These are phyloP conservation scores for Kodamaea kakaduensis DNA, from an alignment of 805 yeast genomes.

Conservation along the genomic window DNA sequence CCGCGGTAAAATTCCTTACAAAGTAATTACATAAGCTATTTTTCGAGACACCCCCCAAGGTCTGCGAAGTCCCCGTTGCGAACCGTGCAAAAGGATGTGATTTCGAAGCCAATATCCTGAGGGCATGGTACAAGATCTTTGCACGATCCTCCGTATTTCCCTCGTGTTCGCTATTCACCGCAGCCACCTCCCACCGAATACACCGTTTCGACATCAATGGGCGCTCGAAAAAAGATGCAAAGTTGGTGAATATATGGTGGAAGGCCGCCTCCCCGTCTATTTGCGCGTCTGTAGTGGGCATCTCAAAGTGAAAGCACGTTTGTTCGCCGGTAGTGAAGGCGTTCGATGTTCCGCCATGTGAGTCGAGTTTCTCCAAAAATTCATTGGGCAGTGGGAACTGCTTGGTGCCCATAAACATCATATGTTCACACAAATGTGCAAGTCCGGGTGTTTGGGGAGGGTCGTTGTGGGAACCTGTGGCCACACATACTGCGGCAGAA, in stretches of 20 bases:
- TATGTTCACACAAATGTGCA: slow-evolving; percentile 88
- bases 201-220: slow-evolving; percentile 47
- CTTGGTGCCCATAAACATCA: slow-evolving; percentile 50
- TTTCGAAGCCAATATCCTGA: slow-evolving; percentile 45
- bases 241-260: slow-evolving; percentile 43
- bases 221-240: slow-evolving; percentile 46
- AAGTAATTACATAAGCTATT: slow-evolving; percentile 38
- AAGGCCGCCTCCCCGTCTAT: slow-evolving; percentile 34
- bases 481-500: slow-evolving; percentile 70
- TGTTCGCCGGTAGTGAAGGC: slow-evolving; percentile 69
- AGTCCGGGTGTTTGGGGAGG: slow-evolving; percentile 69
- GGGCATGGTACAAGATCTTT: slow-evolving; percentile 57
- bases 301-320: slow-evolving; percentile 60
- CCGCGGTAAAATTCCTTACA: slow-evolving; percentile 38
- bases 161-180: slow-evolving; percentile 64
- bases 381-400: slow-evolving; percentile 45
- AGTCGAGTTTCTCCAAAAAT: slow-evolving; percentile 41
- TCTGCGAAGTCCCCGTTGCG: slow-evolving; percentile 59
- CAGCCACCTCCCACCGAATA: slow-evolving; percentile 50
- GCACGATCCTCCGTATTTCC: slow-evolving; percentile 43
- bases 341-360: slow-evolving; percentile 55
- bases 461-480: slow-evolving; percentile 78
- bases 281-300: slow-evolving; percentile 42
- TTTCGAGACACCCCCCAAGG: slow-evolving; percentile 42
- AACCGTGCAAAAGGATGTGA: slow-evolving; percentile 57